Evolutionary conservation across 805 yeast species (phyloP).

Genomic region (Wickerhamiella occidentalis): DNA sequence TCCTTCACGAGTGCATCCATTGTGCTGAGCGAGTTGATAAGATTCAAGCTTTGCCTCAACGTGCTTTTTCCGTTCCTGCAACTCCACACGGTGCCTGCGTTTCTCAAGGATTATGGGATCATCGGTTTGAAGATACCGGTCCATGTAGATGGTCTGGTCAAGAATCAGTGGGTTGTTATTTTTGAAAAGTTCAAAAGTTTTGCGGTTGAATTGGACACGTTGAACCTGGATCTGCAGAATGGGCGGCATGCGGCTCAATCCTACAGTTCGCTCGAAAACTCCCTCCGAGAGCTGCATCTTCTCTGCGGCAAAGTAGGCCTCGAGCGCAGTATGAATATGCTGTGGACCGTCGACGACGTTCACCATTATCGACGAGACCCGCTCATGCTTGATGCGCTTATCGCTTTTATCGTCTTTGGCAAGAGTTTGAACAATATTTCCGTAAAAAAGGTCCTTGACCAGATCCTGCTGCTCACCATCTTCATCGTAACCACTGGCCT

Average conservation of each 20-base stretch:
- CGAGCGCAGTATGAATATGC: conserved; percentile 82
- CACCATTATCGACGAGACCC: conserved; percentile 70
- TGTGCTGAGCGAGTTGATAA: conserved; percentile 7
- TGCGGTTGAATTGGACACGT: conserved; percentile 81
- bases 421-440: conserved; percentile 70
- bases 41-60: conserved; percentile 17
- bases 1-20: conserved; percentile 39
- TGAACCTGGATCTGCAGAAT: conserved; percentile 87
- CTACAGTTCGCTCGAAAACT: conserved; percentile 57
- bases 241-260: conserved; percentile 62
- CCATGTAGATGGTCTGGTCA: conserved; percentile 67
- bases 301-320: conserved; percentile 67
- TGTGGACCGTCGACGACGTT: conserved; percentile 82
- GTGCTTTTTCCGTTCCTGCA: conserved; percentile 35
- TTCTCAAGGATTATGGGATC: conserved; percentile 37
- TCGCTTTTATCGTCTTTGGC: conserved; percentile 28
- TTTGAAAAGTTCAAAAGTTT: conserved; percentile 61
- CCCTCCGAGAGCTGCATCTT: conserved; percentile 55
- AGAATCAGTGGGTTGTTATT: conserved; percentile 73
- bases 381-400: conserved; percentile 48
- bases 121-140: conserved; percentile 67
- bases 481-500: conserved; percentile 49
- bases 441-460: conserved; percentile 70
- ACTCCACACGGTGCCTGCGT: conserved; percentile 42
- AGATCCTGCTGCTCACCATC: conserved; percentile 75